Conservation (phyloP, 306 rosid genomes). For the Sicyos baderoa region DNA sequence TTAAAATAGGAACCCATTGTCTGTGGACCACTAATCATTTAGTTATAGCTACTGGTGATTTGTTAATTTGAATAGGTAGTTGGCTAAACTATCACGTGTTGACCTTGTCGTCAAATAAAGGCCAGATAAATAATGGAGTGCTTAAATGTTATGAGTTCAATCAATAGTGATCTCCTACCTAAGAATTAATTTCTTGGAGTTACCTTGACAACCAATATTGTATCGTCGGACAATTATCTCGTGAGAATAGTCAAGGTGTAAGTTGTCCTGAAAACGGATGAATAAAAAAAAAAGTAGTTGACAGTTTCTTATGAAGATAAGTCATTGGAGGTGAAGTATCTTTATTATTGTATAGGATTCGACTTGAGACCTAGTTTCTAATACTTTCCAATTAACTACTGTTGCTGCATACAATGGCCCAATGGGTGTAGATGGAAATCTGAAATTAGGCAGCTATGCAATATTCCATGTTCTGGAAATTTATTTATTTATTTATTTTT, state of each 20-base stretch:
- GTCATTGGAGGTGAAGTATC: slow-evolving; percentile 3
- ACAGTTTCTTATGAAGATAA: not conserved
- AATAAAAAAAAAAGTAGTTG: too few species aligned
- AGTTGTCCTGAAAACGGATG: too few species aligned
- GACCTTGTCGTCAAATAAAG: too few species aligned
- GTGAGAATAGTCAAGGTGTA: too few species aligned
- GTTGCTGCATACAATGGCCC: not conserved
- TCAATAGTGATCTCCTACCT: too few species aligned
- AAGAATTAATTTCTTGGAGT: too few species aligned
- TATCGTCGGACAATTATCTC: too few species aligned
- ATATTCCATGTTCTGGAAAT: not conserved
- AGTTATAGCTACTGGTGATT: too few species aligned
- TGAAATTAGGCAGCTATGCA: not conserved
- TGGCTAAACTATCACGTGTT: not conserved
- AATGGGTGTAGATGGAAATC: too few species aligned
- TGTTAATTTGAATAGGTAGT: not conserved
- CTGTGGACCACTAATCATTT: not conserved
- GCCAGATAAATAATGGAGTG: too few species aligned
- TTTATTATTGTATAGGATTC: not conserved
- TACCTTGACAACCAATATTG: too few species aligned
- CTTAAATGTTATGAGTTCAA: too few species aligned
- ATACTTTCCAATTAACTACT: not conserved
- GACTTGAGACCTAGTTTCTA: not conserved
- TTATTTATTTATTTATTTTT: slow-evolving; percentile 17
- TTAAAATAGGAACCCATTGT: not conserved